phyloP scores from a whole-genome alignment of 176 grass and related monocot genomes.

The Olyra latifolia region DNA sequence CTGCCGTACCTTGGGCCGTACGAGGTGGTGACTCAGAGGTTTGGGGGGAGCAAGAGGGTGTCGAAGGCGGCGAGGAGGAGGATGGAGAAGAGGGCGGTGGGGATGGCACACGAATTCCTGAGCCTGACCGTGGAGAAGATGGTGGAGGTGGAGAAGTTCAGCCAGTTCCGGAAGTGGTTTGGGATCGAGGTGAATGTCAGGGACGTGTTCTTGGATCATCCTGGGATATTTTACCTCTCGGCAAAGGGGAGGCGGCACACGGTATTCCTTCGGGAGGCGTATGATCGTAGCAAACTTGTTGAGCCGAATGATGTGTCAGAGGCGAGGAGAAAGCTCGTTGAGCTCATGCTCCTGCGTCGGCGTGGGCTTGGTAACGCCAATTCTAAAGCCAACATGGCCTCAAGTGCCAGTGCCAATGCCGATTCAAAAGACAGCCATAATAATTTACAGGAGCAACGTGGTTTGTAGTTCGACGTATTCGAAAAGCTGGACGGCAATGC shows the following conservation, averaged over 20 bases:
- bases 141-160: conserved; percentile 95
- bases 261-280: conserved; percentile 78
- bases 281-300: conserved; percentile 59
- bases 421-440: background rate
- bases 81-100: conserved; percentile 91
- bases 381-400: conserved; percentile 34
- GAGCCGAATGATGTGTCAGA: conserved; percentile 75
- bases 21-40: conserved; percentile 8
- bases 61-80: conserved; percentile 47
- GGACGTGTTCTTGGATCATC: conserved; percentile 89
- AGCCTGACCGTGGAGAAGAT: conserved; percentile 91
- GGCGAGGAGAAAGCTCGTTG: conserved; percentile 62
- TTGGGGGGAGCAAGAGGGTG: conserved; percentile 14
- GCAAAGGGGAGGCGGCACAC: conserved; percentile 70
- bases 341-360: conserved; percentile 74
- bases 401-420: background rate
- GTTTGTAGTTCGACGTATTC: conserved; percentile 1
- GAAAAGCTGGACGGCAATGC: background rate
- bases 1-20: conserved; percentile 58
- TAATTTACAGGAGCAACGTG: conserved; percentile 16
- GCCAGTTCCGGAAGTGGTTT: conserved; percentile 85
- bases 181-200: conserved; percentile 81
- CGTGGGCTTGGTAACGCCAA: conserved; percentile 49
- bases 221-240: conserved; percentile 89
- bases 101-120: conserved; percentile 80